Base-by-base conservation (phyloP, 768 basidiomycete genomes). In the Lactifluus subvellereus region DNA sequence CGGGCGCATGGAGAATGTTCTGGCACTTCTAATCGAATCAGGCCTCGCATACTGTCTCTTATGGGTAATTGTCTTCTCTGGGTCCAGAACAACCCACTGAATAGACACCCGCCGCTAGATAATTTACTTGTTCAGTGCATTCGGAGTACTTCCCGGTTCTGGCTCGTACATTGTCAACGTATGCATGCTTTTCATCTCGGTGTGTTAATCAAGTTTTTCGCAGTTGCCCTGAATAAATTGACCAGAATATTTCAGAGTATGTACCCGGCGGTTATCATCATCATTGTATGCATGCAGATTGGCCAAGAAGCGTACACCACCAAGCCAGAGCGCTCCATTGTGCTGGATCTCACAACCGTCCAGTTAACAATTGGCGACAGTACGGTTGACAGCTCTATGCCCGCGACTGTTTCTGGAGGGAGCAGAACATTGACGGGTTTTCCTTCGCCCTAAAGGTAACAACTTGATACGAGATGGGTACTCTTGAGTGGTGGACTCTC, bases 1-100 rank as follows among this genome's bases (percentile, higher is more conserved):
- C 5, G 47, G 60, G 10, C 63, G 63, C 14, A 49, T 59, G 22
- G 58, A 55, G 42, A 60, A 37, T 9, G 40, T 53, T 20, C 42
- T 64, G 1, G 63, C 58, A 18, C 63, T 64, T 48, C 18, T 64
- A 16, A 60, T 64, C 18, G 63, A 64, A 47, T 64, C 63, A 2
- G 63, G 63, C 18, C 55, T 64, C 5, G 35, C 32, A 9, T 64
- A 64, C 32, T 64, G 48, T 50, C 48, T 64, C 4, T 18, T 64
- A 49, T 64, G 63, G 63, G 63, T 64, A 60, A 59, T 16, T 2
- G 3, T n/a, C 27, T 43, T 43, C 33, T 20, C 22, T 30, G 13
- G 0, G 0, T 6, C 22, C 27, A n/a, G 40, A n/a, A 8, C 27
- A 2, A 0, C 14, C 8, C 22, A 43, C 58, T 60, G 10, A 64